Evolutionary conservation across 2,329 filamentous ascomycete species (phyloP).

Genomic region (Fusarium tanahbumbuense): DNA sequence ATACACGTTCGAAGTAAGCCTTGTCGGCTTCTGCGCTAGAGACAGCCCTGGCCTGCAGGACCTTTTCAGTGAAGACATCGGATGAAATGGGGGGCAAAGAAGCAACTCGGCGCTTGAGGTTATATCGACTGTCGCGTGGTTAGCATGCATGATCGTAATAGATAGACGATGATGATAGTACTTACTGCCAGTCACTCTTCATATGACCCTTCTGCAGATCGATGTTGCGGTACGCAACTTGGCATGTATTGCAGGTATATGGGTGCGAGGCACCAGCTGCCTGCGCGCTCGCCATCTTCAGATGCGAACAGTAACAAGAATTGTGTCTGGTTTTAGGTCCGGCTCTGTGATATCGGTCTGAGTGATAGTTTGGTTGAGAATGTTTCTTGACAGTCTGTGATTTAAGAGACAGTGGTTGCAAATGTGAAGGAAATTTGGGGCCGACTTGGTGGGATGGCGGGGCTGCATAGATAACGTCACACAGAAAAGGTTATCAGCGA

Average conservation of each 20-base stretch:
- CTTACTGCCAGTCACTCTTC: slow-evolving; percentile 98
- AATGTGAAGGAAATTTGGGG: slow-evolving; percentile 41
- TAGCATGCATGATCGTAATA: not conserved
- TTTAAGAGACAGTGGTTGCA: slow-evolving; percentile 2
- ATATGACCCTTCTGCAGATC: slow-evolving; percentile 95
- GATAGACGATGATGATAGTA: slow-evolving; percentile 43
- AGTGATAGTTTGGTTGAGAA: not conserved
- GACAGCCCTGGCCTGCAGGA: slow-evolving; percentile 87
- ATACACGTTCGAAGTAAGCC: slow-evolving; percentile 87
- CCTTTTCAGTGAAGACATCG: slow-evolving; percentile 95
- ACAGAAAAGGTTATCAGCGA: slow-evolving; percentile 40
- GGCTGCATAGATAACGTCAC: slow-evolving; percentile 47
- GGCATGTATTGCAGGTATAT: slow-evolving; percentile 98
- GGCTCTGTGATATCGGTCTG: not conserved
- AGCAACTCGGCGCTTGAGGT: slow-evolving; percentile 93
- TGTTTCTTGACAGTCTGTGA: not conserved
- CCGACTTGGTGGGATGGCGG: slow-evolving; percentile 46
- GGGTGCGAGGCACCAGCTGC: slow-evolving; percentile 72
- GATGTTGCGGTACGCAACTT: slow-evolving; percentile 94
- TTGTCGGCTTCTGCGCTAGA: slow-evolving; percentile 87
- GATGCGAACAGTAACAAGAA: not conserved
- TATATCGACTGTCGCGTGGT: slow-evolving; percentile 76
- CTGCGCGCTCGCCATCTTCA: slow-evolving; percentile 59
- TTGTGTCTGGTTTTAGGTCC: not conserved
- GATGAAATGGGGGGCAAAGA: slow-evolving; percentile 90